Percentiles rank a stretch among this genome's conserved stretches.
Conservation (phyloP, 164 flowering plant genomes). For the Aristolochia fimbriata region DNA sequence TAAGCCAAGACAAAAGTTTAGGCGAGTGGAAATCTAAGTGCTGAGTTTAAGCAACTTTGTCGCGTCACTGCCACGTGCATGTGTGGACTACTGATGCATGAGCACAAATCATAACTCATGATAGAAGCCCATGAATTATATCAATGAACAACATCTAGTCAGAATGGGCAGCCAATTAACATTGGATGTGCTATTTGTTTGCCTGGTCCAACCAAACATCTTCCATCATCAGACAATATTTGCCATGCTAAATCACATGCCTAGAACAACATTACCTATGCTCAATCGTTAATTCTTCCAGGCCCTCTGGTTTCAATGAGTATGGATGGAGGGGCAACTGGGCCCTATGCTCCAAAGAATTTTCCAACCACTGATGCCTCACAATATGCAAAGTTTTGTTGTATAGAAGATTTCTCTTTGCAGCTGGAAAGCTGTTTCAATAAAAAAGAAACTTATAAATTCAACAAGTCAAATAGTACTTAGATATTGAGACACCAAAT, state of each 20-base stretch:
- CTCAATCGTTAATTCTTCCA: conserved; percentile 19
- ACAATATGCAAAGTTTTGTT: conserved; percentile 52
- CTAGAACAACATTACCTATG: conserved; percentile 24
- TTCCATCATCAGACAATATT: not conserved
- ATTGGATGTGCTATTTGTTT: not conserved
- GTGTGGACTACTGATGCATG: too few relatives aligned
- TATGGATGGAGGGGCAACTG: conserved; percentile 52
- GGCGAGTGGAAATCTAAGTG: not conserved
- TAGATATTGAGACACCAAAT: not conserved
- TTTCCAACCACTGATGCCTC: conserved; percentile 71
- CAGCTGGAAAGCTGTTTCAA: conserved; percentile 36
- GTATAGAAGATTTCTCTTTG: conserved; percentile 30
- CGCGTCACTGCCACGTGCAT: too few relatives aligned
- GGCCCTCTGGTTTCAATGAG: conserved; percentile 33
- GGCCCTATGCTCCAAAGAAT: conserved; percentile 34
- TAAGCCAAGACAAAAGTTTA: not conserved
- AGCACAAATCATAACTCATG: too few relatives aligned
- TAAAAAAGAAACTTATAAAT: too few relatives aligned
- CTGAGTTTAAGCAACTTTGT: too few relatives aligned
- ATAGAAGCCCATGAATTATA: not conserved
- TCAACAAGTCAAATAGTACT: too few relatives aligned
- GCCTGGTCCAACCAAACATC: not conserved
- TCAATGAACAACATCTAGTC: not conserved
- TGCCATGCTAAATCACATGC: not conserved
- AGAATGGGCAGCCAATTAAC: too few relatives aligned